Base-by-base conservation (phyloP, 805 yeast genomes). In the Candida multigemmis region DNA sequence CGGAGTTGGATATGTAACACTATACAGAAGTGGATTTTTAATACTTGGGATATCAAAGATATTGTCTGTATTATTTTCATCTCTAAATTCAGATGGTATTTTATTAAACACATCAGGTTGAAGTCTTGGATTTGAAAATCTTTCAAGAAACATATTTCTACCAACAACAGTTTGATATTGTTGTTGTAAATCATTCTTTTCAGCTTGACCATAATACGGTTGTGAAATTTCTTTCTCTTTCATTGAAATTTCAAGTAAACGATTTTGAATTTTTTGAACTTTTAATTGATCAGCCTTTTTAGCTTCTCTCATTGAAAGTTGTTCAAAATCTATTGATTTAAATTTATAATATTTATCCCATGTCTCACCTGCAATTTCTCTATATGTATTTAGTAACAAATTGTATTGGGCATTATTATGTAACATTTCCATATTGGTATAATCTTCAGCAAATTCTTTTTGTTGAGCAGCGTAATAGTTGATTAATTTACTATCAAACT, bases 351-450 rank as follows among this genome's bases (percentile, higher is more conserved):
- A 61, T 15, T 50, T 42, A 9, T 41, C 27, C 67, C 67, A 61
- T 0, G 65, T 61, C 15, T 57, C 57, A 8, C 38, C 44, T 1
- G 65, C 44, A 21, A 61, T 53, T 15, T 50, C 56, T 19, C 68
- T 38, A 33, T 59, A 61, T 6, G 64, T 43, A 36, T 61, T 61
- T 9, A 54, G 36, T 24, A 61, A 44, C 11, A 60, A 32, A 32
- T 61, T 61, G 40, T 57, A 61, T 31, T 58, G 63, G 20, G 53
- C 44, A 27, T 52, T 56, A 32, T 57, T 60, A 33, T 61, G 68
- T n/a, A 61, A 38, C 60, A 61, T 57, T 38, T 61, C 68, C 30
- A 61, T 29, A 31, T 61, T 61, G 12, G 42, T 38, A 31, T 41
- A 52, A 35, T 61, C 68, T 34, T 56, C 62, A 5, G 48, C 47